Evolutionary conservation across 2,329 filamentous ascomycete genomes (phyloP), one percentile per base, ranked within the genome.

Genomic region (Aspergillus intermedius): DNA sequence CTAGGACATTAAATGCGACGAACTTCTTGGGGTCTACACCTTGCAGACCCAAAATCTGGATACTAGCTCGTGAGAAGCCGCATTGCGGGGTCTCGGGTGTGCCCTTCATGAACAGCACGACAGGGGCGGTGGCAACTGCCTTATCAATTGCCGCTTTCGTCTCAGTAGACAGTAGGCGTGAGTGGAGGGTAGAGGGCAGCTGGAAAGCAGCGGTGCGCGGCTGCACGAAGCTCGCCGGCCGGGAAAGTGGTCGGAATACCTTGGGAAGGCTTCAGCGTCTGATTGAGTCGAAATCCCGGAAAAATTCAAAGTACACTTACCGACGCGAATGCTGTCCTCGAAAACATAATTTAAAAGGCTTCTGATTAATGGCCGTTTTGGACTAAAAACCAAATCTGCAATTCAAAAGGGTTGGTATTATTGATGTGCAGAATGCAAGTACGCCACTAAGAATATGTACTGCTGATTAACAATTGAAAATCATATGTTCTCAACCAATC

Each of bases 31-130:
- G 93, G 73, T 97, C 88, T 53, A 98, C 90, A 55, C 93, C 93
- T 74, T 98, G 91, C 62, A 96, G 73, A 49, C 91, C 89, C 55
- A 98, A 78, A 62, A 98, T 91, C 77, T 97, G 91, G 67, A 98
- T 95, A 67, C 82, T 89, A 47, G 91, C 91, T 61, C 91, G 83
- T 50, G 91, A 97, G 78, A 96, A 98, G 42, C 93, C 93, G 73
- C 93, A 98, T 71, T 96, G 91, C 17, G 93, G 93, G 52, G 83
- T 88, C 74, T 96, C 91, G 50, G 93, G 93, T 1, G 93, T 97
- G 51, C 93, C 93, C 77, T 98, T 98, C 93, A 98, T 98, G 78
- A 98, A 98, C 49, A 98, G 79, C 1, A 98, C 93, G 0, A 98
- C 91, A 2, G 91, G 91, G 0, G 91, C 87, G 1, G 90, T 91